Conservation (phyloP, 2,329 filamentous ascomycete genomes). For the Diaporthe aspalathi region DNA sequence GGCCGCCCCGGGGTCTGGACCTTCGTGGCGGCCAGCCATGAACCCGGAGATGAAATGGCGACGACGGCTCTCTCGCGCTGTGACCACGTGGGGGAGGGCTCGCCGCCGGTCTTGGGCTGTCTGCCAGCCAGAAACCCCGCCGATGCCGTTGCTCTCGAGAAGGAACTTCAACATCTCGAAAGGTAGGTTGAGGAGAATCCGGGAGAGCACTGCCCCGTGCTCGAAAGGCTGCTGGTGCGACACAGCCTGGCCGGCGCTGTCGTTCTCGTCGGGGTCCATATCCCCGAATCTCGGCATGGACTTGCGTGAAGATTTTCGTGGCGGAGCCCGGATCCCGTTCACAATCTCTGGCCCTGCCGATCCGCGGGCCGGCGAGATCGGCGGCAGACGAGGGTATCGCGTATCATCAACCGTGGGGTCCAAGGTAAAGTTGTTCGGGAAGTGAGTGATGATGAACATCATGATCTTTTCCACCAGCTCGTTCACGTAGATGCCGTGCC, state of each 20-base stretch:
- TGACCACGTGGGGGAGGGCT: constrained; percentile 62
- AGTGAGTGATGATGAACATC: constrained; percentile 61
- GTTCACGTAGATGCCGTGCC: constrained; percentile 55
- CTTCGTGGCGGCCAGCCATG: constrained; percentile 28
- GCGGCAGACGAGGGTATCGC: constrained; percentile 44
- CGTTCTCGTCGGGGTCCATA: constrained; percentile 43
- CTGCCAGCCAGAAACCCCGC: constrained; percentile 62
- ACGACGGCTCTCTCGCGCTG: constrained; percentile 69
- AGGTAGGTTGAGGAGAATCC: constrained; percentile 76
- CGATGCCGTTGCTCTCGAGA: constrained; percentile 70
- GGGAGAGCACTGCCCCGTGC: constrained; percentile 68
- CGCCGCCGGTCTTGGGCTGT: constrained; percentile 59
- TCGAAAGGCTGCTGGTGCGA: constrained; percentile 44
- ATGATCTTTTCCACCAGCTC: constrained; percentile 60
- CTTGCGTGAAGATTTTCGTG: constrained; percentile 35
- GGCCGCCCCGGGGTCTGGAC: constrained; percentile 40
- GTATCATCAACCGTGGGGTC: constrained; percentile 53
- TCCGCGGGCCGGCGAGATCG: background rate
- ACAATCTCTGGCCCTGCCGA: constrained; percentile 6
- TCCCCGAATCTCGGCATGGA: constrained; percentile 47
- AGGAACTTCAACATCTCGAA: constrained; percentile 74
- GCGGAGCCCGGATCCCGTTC: background rate
- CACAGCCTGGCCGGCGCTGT: constrained; percentile 53
- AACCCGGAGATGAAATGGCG: constrained; percentile 44
- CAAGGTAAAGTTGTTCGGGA: constrained; percentile 65